Conservation (phyloP, 768 basidiomycete species). For the Floccularia luteovirens region DNA sequence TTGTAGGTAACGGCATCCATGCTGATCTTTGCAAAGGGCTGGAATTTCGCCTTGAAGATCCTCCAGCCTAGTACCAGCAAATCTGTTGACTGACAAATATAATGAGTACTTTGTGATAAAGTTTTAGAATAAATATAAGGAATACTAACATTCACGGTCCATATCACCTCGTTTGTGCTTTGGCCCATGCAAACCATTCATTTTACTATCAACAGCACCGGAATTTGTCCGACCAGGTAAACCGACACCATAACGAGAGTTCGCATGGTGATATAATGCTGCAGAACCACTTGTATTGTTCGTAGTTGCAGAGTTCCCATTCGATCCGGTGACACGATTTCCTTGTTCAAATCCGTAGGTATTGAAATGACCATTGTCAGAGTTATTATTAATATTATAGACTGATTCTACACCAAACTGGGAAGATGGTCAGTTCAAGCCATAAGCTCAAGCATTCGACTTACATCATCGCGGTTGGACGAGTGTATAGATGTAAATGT, state of each 20-base stretch:
- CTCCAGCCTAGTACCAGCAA: conserved; percentile 91
- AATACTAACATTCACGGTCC: conserved; percentile 68
- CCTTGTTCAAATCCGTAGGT: conserved; percentile 49
- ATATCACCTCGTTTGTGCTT: conserved; percentile 94
- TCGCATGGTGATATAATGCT: conserved; percentile 73
- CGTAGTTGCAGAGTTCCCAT: conserved; percentile 12
- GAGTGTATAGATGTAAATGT: conserved; percentile 38
- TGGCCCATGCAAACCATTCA: conserved; percentile 86
- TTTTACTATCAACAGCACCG: conserved; percentile 60
- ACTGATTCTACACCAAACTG: conserved; percentile 57
- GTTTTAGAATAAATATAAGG: conserved; percentile 1
- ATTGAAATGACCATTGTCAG: conserved; percentile 48
- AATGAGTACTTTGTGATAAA: conserved; percentile 4
- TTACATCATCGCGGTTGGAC: conserved; percentile 51
- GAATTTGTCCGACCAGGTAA: conserved; percentile 42
- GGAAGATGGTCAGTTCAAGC: too few relatives aligned
- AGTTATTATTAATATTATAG: conserved; percentile 36
- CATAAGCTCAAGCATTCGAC: too few relatives aligned
- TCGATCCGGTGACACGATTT: conserved; percentile 23
- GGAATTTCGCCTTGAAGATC: conserved; percentile 95
- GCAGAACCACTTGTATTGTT: conserved; percentile 53
- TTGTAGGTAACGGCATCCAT: conserved; percentile 96
- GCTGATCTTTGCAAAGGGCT: conserved; percentile 94
- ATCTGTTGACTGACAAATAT: conserved; percentile 73
- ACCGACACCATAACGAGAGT: conserved; percentile 68